Evolutionary conservation across 306 rosid genomes (phyloP).

Genomic region (Fagus sylvatica): DNA sequence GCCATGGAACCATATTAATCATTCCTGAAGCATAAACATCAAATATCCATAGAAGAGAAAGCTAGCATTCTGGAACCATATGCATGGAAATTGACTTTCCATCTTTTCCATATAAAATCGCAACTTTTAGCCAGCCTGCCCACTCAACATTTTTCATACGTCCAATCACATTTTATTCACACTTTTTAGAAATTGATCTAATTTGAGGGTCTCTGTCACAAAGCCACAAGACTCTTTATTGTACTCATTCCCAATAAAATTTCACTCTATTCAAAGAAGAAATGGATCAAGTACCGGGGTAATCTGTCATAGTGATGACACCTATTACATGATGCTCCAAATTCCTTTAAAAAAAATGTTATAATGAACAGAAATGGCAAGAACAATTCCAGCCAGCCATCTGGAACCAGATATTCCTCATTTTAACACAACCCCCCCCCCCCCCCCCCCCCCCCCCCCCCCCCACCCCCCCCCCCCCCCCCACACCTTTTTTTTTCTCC

Average conservation of each 20-base stretch:
- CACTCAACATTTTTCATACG: not conserved
- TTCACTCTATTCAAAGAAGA: not conserved
- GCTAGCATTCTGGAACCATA: not conserved
- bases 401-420: not conserved
- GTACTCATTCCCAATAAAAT: not conserved
- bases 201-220: not conserved
- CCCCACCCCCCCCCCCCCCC: not conserved
- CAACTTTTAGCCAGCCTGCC: not conserved
- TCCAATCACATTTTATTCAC: not conserved
- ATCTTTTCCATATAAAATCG: not conserved
- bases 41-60: not conserved
- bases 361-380: too few relatives aligned
- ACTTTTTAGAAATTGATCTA: not conserved
- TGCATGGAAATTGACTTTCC: not conserved
- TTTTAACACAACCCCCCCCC: too few relatives aligned
- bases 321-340: too few relatives aligned
- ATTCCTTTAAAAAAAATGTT: too few relatives aligned
- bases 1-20: not conserved
- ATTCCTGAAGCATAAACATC: not conserved
- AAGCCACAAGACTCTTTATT: not conserved
- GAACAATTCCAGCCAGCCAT: too few relatives aligned
- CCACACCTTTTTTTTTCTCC: not conserved
- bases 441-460: too few relatives aligned
- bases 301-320: not conserved
- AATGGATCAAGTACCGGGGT: not conserved